Conservation (phyloP, 176 grass and related monocot species). For the Aegilops umbellulata region DNA sequence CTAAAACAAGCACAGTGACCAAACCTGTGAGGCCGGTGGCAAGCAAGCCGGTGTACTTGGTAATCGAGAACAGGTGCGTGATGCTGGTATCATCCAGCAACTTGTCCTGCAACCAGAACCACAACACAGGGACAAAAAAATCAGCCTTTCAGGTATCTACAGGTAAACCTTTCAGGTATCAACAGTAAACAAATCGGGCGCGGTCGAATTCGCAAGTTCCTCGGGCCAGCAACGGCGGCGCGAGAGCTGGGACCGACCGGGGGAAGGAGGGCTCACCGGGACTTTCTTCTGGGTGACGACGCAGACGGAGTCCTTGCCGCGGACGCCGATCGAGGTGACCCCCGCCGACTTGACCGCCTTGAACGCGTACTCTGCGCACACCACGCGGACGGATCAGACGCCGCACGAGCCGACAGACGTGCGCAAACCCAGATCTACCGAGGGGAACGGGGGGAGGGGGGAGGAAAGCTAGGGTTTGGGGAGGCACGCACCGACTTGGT, state of each 20-base stretch:
- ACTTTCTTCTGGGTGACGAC: slow-evolving; percentile 99
- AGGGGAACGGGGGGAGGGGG: neutral
- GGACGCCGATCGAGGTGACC: slow-evolving; percentile 93
- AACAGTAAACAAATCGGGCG: neutral
- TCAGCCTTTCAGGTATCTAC: neutral
- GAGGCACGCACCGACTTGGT: slow-evolving; percentile 93
- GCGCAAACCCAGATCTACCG: slow-evolving; percentile 29
- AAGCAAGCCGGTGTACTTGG: slow-evolving; percentile 79
- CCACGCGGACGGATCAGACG: neutral
- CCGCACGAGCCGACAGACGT: no score
- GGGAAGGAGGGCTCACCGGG: slow-evolving; percentile 55
- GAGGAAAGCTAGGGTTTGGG: slow-evolving; percentile 26
- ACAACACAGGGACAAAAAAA: neutral
- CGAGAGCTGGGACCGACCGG: neutral
- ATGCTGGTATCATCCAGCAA: slow-evolving; percentile 90
- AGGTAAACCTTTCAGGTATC: neutral
- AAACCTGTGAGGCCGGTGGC: slow-evolving; percentile 97
- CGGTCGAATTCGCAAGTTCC: neutral
- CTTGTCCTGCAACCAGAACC: slow-evolving; percentile 66
- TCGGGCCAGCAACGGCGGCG: neutral
- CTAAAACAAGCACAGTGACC: neutral
- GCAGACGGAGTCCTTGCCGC: slow-evolving; percentile 83
- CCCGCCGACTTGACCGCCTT: slow-evolving; percentile 97
- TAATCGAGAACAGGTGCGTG: slow-evolving; percentile 82
- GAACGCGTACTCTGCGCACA: slow-evolving; percentile 88